phyloP scores from a whole-genome alignment of 371 early-diverging fungal species.

The Gilbertella persicaria region DNA sequence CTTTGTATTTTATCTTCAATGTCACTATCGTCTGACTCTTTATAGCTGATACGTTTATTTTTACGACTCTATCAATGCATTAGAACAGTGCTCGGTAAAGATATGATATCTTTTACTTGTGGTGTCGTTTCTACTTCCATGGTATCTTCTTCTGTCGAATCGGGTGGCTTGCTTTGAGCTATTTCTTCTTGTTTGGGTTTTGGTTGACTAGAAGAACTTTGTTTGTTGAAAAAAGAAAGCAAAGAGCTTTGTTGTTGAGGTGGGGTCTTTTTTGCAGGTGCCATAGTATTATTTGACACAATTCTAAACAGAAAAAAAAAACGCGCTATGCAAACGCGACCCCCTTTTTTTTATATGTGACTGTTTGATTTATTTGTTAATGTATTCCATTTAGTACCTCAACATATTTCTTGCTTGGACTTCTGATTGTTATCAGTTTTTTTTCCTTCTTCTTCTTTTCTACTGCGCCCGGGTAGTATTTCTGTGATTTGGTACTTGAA shows the following conservation, averaged over 20 bases:
- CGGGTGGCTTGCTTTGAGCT: too few species aligned
- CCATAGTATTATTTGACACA: neutral
- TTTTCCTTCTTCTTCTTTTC: too few species aligned
- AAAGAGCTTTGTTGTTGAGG: neutral
- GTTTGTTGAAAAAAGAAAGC: neutral
- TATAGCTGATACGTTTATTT: conserved; percentile 5
- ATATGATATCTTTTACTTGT: too few species aligned
- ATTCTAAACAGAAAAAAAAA: neutral
- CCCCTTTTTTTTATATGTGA: too few species aligned
- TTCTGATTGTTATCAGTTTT: too few species aligned
- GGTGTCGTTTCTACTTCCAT: too few species aligned
- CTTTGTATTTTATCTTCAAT: neutral
- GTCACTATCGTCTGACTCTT: conserved; percentile 4
- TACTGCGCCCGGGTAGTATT: too few species aligned
- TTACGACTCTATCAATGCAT: conserved; percentile 7
- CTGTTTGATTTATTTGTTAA: too few species aligned
- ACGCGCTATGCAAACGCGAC: neutral
- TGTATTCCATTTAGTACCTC: too few species aligned
- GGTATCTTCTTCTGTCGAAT: neutral
- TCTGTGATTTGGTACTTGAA: too few species aligned
- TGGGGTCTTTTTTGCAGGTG: neutral
- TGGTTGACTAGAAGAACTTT: neutral
- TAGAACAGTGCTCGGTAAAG: too few species aligned
- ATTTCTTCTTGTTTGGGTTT: neutral
- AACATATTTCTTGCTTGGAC: too few species aligned